Base-by-base conservation (phyloP, 176 grass and related monocot species). In the Oryza brachyantha region DNA sequence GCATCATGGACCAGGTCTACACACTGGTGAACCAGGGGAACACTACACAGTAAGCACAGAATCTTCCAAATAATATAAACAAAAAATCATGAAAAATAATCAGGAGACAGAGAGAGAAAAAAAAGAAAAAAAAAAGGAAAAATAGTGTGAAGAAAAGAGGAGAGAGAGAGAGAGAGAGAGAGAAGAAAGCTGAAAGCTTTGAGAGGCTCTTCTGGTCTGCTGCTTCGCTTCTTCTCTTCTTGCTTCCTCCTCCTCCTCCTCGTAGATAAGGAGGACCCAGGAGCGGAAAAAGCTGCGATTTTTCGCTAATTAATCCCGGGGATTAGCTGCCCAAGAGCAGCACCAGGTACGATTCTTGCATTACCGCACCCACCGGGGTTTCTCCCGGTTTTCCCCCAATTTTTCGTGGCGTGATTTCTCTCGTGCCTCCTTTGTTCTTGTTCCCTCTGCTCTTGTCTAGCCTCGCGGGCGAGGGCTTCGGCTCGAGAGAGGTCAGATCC, bases 281-380 rank as follows among this genome's bases (percentile, higher is more conserved):
- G 68, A 43, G 45, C 27, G 59, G 21, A 73, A 75, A 79, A 85
- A 66, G 42, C 68, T 59, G 37, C 36, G 64, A 73, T 59, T 85
- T 64, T 66, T 66, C 32, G 59, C 72, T 66, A 66, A 79, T 48
- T 50, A 57, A 22, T 55, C 43, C 28, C 27, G 34, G 68, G 19
- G 24, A 68, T 22, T 13, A 73, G 59, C 27, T 8, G 11, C 24
- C 36, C 68, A 42, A 69, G 58, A 79, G 59, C 59, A 79, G 43
- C 0, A 13, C 46, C 67, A 73, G 83, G 83, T 85, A 73, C 5
- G 75, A 57, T 85, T 79, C 75, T 81, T 28, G 78, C 84, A 86
- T 76, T 76, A 73, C 29, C 63, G 7, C 19, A 7, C 21, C 8
- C 52, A 1, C n/a, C n/a, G 7, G 21, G 52, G 24, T 57, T 57